phyloP scores from a whole-genome alignment of 2,329 filamentous ascomycete genomes.

The Triangularia verruculosa region DNA sequence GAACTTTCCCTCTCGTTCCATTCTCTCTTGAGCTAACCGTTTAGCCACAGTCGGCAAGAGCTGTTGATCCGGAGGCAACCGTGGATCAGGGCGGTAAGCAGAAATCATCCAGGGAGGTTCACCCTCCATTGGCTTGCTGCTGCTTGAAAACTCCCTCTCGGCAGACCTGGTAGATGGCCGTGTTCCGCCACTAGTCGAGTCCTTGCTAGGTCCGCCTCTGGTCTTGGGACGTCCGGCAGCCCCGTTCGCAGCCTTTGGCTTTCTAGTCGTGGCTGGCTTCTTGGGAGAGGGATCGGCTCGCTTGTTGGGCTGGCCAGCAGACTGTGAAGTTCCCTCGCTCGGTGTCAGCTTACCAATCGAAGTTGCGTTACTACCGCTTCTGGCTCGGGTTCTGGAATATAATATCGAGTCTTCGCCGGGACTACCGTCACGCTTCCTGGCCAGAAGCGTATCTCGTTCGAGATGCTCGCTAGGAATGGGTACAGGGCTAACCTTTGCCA shows the following conservation, averaged over 20 bases:
- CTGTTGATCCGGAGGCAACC: constrained; percentile 90
- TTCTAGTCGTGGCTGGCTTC: constrained; percentile 46
- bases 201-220: constrained; percentile 54
- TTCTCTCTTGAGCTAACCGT: constrained; percentile 87
- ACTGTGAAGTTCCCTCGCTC: constrained; percentile 24
- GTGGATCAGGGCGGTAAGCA: constrained; percentile 93
- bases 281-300: constrained; percentile 54
- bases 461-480: constrained; percentile 70
- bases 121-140: constrained; percentile 74
- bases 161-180: constrained; percentile 63
- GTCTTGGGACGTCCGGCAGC: constrained; percentile 57
- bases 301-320: constrained; percentile 28
- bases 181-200: constrained; percentile 46
- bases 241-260: constrained; percentile 42
- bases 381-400: constrained; percentile 61
- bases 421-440: constrained; percentile 58
- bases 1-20: constrained; percentile 87
- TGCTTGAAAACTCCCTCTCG: constrained; percentile 47
- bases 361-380: constrained; percentile 64
- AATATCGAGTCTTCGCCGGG: constrained; percentile 55
- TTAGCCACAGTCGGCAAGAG: constrained; percentile 91
- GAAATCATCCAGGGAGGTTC: constrained; percentile 94
- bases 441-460: constrained; percentile 68
- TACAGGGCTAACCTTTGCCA: constrained; percentile 74
- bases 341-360: constrained; percentile 47